These are phyloP conservation scores for Candida pseudofarinosa DNA, from an alignment of 805 yeast genomes.

Conservation along the genomic window DNA sequence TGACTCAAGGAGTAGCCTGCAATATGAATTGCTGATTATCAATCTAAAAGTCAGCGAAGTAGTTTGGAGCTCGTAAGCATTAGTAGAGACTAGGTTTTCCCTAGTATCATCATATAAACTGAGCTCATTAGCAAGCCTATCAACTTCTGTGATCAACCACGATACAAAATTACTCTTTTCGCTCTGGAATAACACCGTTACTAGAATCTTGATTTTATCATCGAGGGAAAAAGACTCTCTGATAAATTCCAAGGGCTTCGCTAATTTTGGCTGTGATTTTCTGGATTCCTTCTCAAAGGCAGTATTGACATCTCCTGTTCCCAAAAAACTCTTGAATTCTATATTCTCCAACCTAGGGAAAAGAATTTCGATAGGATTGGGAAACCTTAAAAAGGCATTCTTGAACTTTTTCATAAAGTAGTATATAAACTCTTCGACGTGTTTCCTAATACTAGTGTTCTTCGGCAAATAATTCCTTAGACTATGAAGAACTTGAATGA, in stretches of 20 bases:
- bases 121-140: constrained; percentile 18
- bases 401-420: constrained; percentile 62
- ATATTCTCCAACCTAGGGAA: constrained; percentile 55
- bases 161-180: constrained; percentile 41
- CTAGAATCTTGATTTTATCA: constrained; percentile 47
- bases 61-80: constrained; percentile 10
- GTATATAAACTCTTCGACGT: constrained; percentile 60
- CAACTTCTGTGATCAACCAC: constrained; percentile 40
- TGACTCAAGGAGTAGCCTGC: constrained; percentile 43
- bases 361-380: constrained; percentile 63
- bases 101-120: background rate
- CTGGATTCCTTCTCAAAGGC: constrained; percentile 15
- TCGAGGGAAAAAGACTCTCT: constrained; percentile 31
- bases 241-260: constrained; percentile 32
- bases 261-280: constrained; percentile 24
- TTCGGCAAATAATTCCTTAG: constrained; percentile 46
- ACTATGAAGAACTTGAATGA: constrained; percentile 57
- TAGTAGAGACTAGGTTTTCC: constrained; percentile 9
- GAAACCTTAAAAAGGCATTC: constrained; percentile 42
- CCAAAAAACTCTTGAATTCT: constrained; percentile 46
- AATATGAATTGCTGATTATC: constrained; percentile 44
- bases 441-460: constrained; percentile 46
- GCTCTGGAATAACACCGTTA: constrained; percentile 45
- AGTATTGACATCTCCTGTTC: constrained; percentile 51
- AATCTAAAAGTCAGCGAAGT: constrained; percentile 19